phyloP scores from a whole-genome alignment of 331 rosid genomes.

The Phaseolus coccineus region DNA sequence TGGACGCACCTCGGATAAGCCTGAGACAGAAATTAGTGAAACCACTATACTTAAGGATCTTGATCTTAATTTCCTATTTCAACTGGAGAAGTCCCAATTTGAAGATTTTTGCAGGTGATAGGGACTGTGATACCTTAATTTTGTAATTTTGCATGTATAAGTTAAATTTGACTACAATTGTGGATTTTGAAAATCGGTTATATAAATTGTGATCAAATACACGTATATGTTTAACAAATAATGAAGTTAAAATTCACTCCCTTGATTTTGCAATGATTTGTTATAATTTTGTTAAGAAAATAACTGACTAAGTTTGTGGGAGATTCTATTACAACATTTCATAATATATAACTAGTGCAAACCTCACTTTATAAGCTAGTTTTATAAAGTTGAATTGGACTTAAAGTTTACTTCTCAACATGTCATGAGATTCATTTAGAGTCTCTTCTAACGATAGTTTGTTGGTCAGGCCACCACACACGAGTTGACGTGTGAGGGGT shows the following conservation, averaged over 20 bases:
- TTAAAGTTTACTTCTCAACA: too few relatives aligned
- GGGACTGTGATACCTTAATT: slow-evolving; percentile 3
- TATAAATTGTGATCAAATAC: not conserved
- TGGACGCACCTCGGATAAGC: slow-evolving; percentile 74
- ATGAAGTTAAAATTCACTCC: not conserved
- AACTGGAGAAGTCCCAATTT: slow-evolving; percentile 63
- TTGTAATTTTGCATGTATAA: not conserved
- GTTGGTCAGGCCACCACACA: too few relatives aligned
- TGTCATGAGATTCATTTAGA: too few relatives aligned
- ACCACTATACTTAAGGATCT: slow-evolving; percentile 89
- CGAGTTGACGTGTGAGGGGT: too few relatives aligned
- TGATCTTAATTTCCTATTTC: slow-evolving; percentile 82
- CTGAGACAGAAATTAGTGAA: slow-evolving; percentile 72
- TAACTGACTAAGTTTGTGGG: not conserved
- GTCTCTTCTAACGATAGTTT: too few relatives aligned
- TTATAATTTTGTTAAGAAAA: not conserved
- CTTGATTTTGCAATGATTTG: not conserved
- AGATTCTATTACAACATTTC: too few relatives aligned
- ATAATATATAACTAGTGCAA: too few relatives aligned
- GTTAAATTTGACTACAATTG: not conserved
- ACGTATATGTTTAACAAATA: not conserved
- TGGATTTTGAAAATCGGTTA: not conserved
- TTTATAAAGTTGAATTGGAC: too few relatives aligned
- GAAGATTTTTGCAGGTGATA: slow-evolving; percentile 77
- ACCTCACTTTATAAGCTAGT: too few relatives aligned